These are phyloP conservation scores for Aschersonia sp. DNA, from an alignment of 2,329 filamentous ascomycete genomes.

Conservation along the genomic window DNA sequence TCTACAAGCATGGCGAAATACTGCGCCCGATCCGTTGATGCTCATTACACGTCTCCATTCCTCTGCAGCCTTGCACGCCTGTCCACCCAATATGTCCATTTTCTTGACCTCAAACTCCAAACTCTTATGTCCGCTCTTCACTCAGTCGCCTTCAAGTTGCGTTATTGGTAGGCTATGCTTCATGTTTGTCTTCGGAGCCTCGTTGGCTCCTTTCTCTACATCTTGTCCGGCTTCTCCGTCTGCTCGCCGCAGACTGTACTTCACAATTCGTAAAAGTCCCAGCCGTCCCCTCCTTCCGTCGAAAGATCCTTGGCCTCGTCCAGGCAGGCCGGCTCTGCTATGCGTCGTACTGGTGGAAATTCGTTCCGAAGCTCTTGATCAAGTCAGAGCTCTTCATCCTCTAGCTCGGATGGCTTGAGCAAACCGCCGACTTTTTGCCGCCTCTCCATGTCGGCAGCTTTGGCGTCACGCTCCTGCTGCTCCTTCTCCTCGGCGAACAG, in stretches of 20 bases:
- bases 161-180: too few relatives aligned
- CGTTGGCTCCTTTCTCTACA: too few relatives aligned
- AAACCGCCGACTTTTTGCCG: slow-evolving; percentile 90
- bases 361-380: slow-evolving; percentile 51
- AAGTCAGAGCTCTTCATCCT: slow-evolving; percentile 84
- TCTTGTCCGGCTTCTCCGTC: too few relatives aligned
- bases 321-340: slow-evolving; percentile 7
- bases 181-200: too few relatives aligned
- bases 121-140: not conserved
- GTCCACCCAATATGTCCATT: not conserved
- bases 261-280: slow-evolving; percentile 50
- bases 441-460: slow-evolving; percentile 78
- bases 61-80: not conserved
- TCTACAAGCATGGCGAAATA: not conserved
- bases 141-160: too few relatives aligned
- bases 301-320: slow-evolving; percentile 11
- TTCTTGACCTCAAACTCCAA: not conserved
- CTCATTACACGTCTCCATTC: not conserved
- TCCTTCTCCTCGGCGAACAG: slow-evolving; percentile 91
- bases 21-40: not conserved
- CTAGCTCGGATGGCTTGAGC: slow-evolving; percentile 93
- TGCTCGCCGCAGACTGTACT: not conserved
- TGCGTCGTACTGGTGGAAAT: slow-evolving; percentile 27
- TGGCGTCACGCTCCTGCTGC: slow-evolving; percentile 72
- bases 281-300: slow-evolving; percentile 34